phyloP scores from a whole-genome alignment of 1,139 yeast species.

The Saccharomyces uvarum region DNA sequence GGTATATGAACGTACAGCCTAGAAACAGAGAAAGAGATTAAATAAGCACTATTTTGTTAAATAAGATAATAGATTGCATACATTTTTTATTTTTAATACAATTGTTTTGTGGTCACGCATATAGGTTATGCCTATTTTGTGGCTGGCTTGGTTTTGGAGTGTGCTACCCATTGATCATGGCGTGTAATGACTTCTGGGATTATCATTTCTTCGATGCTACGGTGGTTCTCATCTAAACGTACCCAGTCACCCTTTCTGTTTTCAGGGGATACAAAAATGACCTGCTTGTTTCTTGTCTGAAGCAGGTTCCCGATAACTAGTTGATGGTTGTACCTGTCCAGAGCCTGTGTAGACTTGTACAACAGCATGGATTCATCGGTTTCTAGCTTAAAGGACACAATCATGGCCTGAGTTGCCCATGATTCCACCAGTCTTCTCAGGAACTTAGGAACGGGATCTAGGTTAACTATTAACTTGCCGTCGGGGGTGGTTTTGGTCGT shows the following conservation, averaged over 20 bases:
- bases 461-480: constrained; percentile 69
- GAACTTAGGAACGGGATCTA: constrained; percentile 95
- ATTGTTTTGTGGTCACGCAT: not conserved
- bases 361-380: constrained; percentile 70
- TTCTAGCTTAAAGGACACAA: constrained; percentile 88
- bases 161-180: constrained; percentile 55
- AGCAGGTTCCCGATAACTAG: constrained; percentile 89
- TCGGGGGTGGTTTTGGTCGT: constrained; percentile 29
- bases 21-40: not conserved
- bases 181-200: constrained; percentile 63
- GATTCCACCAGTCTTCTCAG: constrained; percentile 77
- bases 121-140: not conserved
- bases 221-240: constrained; percentile 34
- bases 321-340: constrained; percentile 82
- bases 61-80: not conserved
- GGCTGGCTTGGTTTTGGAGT: not conserved
- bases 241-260: constrained; percentile 41
- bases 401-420: constrained; percentile 96
- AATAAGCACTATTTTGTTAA: not conserved
- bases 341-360: constrained; percentile 68
- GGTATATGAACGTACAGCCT: not conserved
- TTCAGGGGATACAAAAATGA: constrained; percentile 68
- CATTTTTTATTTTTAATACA: not conserved
- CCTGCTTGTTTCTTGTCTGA: constrained; percentile 82
- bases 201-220: constrained; percentile 40